Evolutionary conservation across 768 basidiomycete species (phyloP).

Genomic region (Xerocomellus intermedius): DNA sequence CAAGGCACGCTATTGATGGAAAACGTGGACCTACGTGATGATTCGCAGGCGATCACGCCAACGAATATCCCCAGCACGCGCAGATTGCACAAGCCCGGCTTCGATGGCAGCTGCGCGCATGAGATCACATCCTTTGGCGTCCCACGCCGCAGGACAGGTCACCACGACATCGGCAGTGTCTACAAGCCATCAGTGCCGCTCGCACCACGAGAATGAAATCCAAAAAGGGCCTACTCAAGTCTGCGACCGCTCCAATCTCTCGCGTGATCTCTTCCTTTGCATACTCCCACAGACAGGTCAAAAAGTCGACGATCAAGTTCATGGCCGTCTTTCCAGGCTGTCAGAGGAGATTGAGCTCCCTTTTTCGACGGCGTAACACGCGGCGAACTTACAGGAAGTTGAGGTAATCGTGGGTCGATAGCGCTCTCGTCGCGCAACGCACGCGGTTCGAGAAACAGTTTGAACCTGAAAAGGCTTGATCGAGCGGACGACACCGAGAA

Average conservation of each 20-base stretch:
- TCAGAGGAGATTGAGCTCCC: neutral
- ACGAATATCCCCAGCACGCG: constrained; percentile 62
- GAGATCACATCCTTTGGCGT: constrained; percentile 78
- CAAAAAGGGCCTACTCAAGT: constrained; percentile 57
- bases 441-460: constrained; percentile 81
- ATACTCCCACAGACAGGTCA: constrained; percentile 83
- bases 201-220: neutral
- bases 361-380: neutral
- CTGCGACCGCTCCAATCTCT: constrained; percentile 83
- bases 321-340: constrained; percentile 74
- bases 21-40: constrained; percentile 54
- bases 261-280: constrained; percentile 84
- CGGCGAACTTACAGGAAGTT: constrained; percentile 60
- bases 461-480: constrained; percentile 53
- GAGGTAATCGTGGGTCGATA: constrained; percentile 76
- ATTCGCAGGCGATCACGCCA: constrained; percentile 84
- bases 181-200: constrained; percentile 28
- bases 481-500: neutral
- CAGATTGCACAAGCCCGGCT: constrained; percentile 75
- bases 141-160: constrained; percentile 91
- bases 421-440: constrained; percentile 69
- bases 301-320: constrained; percentile 81
- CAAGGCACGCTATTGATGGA: neutral
- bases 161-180: constrained; percentile 84
- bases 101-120: constrained; percentile 84